Percentiles rank a stretch among this genome's conserved stretches.
These are phyloP conservation scores for Sphaerulina populicola DNA, from an alignment of 2,329 filamentous ascomycete species.

Conservation along the genomic window DNA sequence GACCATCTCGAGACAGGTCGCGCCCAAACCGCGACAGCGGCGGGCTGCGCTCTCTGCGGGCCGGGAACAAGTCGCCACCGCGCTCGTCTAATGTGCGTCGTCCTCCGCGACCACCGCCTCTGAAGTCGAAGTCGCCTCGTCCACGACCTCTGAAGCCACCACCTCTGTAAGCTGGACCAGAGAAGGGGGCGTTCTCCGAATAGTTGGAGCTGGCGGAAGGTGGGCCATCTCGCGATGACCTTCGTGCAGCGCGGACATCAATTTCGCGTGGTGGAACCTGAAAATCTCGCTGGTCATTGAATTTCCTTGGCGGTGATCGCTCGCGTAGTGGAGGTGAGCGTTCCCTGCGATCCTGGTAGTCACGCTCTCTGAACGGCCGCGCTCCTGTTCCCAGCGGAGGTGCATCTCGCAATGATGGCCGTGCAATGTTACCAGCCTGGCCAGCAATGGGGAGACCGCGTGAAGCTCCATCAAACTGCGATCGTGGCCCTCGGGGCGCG, in stretches of 20 bases:
- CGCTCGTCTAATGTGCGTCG: constrained; percentile 42
- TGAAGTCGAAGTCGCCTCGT: constrained; percentile 44
- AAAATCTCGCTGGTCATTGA: constrained; percentile 55
- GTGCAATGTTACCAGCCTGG: constrained; percentile 47
- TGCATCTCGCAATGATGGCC: constrained; percentile 45
- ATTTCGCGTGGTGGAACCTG: constrained; percentile 52
- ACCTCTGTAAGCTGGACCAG: constrained; percentile 36
- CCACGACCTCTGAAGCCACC: constrained; percentile 40
- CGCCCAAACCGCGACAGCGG: constrained; percentile 45
- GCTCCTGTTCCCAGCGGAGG: constrained; percentile 51
- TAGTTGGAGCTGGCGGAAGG: constrained; percentile 62
- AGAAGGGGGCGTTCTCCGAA: constrained; percentile 56
- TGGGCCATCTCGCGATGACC: constrained; percentile 64
- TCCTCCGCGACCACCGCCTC: constrained; percentile 39
- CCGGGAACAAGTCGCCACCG: constrained; percentile 45
- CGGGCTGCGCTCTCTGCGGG: constrained; percentile 43
- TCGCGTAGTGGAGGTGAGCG: constrained; percentile 55
- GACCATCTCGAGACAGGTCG: constrained; percentile 35
- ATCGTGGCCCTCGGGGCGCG: constrained; percentile 73
- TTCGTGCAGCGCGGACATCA: constrained; percentile 58
- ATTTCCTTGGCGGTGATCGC: constrained; percentile 53
- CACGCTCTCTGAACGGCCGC: constrained; percentile 46
- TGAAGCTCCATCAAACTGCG: constrained; percentile 57
- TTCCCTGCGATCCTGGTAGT: constrained; percentile 46
- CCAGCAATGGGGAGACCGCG: constrained; percentile 32